A percentile compares a stretch with the other conserved stretches of the same genome.
Conservation (phyloP, 2,329 filamentous ascomycete genomes). For the Ceratocystis papillata region DNA sequence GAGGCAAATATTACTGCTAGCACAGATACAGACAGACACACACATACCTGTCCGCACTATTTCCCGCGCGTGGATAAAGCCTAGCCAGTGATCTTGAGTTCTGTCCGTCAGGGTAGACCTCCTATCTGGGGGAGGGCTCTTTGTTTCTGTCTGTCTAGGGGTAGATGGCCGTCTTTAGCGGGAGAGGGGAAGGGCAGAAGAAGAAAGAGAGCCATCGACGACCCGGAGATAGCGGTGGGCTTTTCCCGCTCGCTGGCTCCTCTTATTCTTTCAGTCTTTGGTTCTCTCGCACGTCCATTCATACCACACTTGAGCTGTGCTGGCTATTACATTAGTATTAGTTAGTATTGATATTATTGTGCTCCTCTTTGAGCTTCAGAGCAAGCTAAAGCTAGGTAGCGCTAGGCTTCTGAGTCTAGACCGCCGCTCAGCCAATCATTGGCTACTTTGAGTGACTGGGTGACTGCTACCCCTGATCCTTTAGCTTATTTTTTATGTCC, state of each 20-base stretch:
- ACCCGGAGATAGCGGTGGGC: background rate
- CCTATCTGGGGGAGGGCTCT: no score
- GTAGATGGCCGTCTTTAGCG: no score
- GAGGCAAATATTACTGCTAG: background rate
- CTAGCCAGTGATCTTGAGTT: background rate
- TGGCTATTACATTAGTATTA: no score
- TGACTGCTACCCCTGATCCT: background rate
- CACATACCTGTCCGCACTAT: background rate
- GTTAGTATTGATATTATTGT: no score
- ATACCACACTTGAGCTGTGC: no score
- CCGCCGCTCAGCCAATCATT: slow-evolving; percentile 4
- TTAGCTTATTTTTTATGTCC: slow-evolving; percentile 9
- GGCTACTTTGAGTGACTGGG: background rate
- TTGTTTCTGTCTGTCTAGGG: background rate
- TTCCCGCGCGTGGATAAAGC: background rate
- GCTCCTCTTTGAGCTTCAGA: no score
- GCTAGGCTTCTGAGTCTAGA: background rate
- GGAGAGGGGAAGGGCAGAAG: no score
- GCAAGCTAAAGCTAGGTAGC: background rate
- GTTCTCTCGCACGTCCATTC: background rate
- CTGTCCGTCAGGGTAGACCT: no score
- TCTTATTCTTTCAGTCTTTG: background rate
- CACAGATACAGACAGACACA: no score
- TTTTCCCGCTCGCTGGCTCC: background rate
- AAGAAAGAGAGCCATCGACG: background rate